Evolutionary conservation across 1,139 yeast genomes (phyloP), one percentile per base, ranked within the genome.

Genomic region (Kodamaea fungicola): DNA sequence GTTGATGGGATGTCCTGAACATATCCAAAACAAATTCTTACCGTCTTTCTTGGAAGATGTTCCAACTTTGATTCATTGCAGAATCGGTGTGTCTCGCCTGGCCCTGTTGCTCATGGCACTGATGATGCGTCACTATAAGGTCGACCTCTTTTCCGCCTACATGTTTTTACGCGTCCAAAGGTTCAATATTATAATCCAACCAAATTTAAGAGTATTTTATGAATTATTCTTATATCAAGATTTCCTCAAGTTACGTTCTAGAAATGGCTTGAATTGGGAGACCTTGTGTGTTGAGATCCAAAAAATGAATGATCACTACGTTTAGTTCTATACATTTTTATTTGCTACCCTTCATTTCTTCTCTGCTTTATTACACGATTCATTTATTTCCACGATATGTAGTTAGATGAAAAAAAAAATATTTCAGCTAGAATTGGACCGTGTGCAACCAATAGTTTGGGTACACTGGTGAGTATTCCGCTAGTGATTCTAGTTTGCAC

Each of bases 91-190:
- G 4, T 86, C 95, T 0, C 67, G 97, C 39, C 83, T 94, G 16
- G 97, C 96, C 0, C 81, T 95, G 0, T 84, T 90, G 29, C 84
- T 95, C 47, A 86, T 89, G 45, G 96, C 97, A 3, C 90, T 86
- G 53, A 83, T 87, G 41, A 88, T 89, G 95, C 82, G 79, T 47
- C 64, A 86, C 36, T 64, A 80, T 41, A 67, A 76, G 22, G 68
- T 86, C 42, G 79, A 80, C 32, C 61, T 89, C 30, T 74, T 89
- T 10, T 71, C 83, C 35, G 90, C 95, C 3, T 89, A 88, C 54
- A 62, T 88, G 51, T 83, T 71, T 60, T 95, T 88, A 22, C 66
- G 97, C 37, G 95, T 88, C 5, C 75, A 95, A 37, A 67, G 97
- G 33, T 73, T 89, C 49, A 89, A 89, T 57, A 87, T 89, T 37